Percentiles rank a stretch among this genome's conserved stretches.
Evolutionary conservation across 805 yeast genomes (phyloP).

Genomic region (Pichia phayaonensis): DNA sequence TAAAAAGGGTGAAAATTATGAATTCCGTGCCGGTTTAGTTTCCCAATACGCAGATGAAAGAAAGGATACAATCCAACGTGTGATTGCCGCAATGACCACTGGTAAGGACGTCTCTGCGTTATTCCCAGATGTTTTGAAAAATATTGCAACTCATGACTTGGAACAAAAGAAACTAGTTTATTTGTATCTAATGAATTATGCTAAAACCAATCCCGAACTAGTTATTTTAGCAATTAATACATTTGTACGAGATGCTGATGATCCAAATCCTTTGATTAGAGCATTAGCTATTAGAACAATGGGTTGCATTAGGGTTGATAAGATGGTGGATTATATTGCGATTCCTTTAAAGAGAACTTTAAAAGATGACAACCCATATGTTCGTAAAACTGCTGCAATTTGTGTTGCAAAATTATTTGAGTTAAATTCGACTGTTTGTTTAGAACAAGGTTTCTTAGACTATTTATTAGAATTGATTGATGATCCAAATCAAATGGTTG

Average conservation of each 20-base stretch:
- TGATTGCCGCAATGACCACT: slow-evolving; percentile 95
- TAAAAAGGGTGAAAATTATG: slow-evolving; percentile 74
- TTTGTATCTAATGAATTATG: slow-evolving; percentile 92
- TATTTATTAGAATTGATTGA: slow-evolving; percentile 58
- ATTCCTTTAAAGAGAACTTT: slow-evolving; percentile 80
- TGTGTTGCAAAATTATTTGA: slow-evolving; percentile 95
- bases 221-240: slow-evolving; percentile 96
- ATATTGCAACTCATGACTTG: slow-evolving; percentile 92
- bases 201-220: slow-evolving; percentile 91
- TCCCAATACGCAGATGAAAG: slow-evolving; percentile 92
- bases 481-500: slow-evolving; percentile 95
- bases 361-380: slow-evolving; percentile 92
- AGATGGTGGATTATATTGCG: slow-evolving; percentile 91
- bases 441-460: slow-evolving; percentile 80
- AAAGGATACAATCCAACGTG: slow-evolving; percentile 94
- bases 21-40: slow-evolving; percentile 81
- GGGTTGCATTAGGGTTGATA: slow-evolving; percentile 96
- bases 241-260: slow-evolving; percentile 90
- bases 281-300: slow-evolving; percentile 96
- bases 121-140: slow-evolving; percentile 93
- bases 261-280: slow-evolving; percentile 91
- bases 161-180: slow-evolving; percentile 96
- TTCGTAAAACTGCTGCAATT: slow-evolving; percentile 93
- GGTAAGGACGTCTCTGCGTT: slow-evolving; percentile 94
- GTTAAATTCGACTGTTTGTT: slow-evolving; percentile 67